Evolutionary conservation across 1,139 yeast species (phyloP), one percentile per base, ranked within the genome.

Genomic region (Yamadazyma kanchanaburiensis): DNA sequence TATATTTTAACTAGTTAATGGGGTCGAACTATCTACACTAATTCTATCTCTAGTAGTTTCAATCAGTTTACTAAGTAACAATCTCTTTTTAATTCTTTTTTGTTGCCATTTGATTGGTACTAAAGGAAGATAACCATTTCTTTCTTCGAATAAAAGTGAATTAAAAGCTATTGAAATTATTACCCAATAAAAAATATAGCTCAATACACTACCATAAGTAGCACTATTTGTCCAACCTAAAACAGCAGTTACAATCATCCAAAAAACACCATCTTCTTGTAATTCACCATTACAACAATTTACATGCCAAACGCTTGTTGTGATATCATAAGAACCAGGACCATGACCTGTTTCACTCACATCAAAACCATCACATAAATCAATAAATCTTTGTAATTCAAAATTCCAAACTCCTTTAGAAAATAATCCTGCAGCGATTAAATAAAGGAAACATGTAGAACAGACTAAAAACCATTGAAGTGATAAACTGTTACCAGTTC

Each of bases 101-200:
- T 68, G 53, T 51, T 82, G 94, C 74, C 77, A 75, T 34, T 50
- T 62, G 18, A 78, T 43, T 4, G 91, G 91, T 4, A 81, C 25
- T 4, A 66, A 53, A 3, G 87, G 86, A 15, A 80, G 54, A 30
- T 64, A 64, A 0, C 89, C 89, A 27, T 67, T 54, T 44, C 70
- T 69, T 57, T 87, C 95, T 49, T 80, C 80, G 40, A 61, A 70
- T 32, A 75, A 54, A 46, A 64, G 51, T 35, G 57, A 43, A 6
- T 31, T 27, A 27, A 60, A 58, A 25, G 46, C 46, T 6, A 28
- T 29, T 7, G 53, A 52, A 0, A 64, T 49, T n/a, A 48, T 49
- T 2, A 49, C 9, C 74, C 73, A 67, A 39, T 66, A 67, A 3
- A 49, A 31, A 24, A 53, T 54, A 42, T 67, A 67, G 23, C 64